Percentiles rank a stretch among this genome's conserved stretches.
phyloP scores from a whole-genome alignment of 2,329 filamentous ascomycete genomes.

The Sarocladiaceae sp. region DNA sequence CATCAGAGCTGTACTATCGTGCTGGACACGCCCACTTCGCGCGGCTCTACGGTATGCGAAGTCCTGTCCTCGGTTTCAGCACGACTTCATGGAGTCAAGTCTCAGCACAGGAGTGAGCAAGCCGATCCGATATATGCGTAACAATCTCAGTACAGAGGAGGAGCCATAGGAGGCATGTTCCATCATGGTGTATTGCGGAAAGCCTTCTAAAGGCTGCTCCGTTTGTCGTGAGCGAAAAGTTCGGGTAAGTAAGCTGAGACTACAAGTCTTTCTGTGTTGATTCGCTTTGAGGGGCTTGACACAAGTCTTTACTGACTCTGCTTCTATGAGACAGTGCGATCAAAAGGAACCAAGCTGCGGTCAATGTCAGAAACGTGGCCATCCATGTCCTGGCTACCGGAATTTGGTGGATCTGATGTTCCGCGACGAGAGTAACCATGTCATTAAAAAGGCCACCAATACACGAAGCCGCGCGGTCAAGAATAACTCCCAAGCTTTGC shows the following conservation, averaged over 20 bases:
- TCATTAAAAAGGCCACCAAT: constrained; percentile 46
- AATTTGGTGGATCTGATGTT: constrained; percentile 55
- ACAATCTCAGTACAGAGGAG: too few species aligned
- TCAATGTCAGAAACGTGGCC: constrained; percentile 49
- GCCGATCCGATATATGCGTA: too few species aligned
- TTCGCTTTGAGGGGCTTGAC: not conserved
- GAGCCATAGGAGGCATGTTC: constrained; percentile 1
- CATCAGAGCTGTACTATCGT: too few species aligned
- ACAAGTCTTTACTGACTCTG: not conserved
- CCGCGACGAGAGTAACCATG: constrained; percentile 51
- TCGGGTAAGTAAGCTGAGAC: constrained; percentile 36
- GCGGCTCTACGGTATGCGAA: too few species aligned
- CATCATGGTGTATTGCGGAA: constrained; percentile 53
- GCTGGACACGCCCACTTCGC: too few species aligned
- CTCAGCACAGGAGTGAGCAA: too few species aligned
- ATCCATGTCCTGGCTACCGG: constrained; percentile 51
- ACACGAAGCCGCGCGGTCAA: constrained; percentile 16
- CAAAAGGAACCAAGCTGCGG: constrained; percentile 47
- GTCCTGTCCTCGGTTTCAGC: too few species aligned
- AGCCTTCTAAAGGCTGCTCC: constrained; percentile 53
- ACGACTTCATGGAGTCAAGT: too few species aligned
- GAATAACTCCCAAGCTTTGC: not conserved
- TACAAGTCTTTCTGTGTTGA: not conserved
- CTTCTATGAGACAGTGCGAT: constrained; percentile 40
- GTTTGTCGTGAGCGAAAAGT: constrained; percentile 53